These are phyloP conservation scores for Hyparrhenia diplandra DNA, from an alignment of 176 grass and related monocot genomes.

Conservation along the genomic window DNA sequence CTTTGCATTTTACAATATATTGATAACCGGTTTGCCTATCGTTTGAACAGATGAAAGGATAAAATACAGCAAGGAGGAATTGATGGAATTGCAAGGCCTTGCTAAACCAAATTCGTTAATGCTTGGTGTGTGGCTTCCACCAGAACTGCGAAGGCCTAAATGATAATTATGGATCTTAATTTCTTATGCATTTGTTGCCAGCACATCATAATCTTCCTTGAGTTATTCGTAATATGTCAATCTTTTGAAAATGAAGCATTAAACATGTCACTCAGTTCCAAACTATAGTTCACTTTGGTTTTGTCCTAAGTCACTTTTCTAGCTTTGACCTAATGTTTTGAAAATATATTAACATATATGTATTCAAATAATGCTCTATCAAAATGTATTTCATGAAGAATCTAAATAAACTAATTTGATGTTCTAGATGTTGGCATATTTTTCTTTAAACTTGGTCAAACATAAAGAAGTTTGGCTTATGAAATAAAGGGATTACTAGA, in stretches of 20 bases:
- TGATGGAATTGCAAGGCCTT: conserved; percentile 51
- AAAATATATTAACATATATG: too few species aligned
- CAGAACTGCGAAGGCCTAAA: conserved; percentile 29
- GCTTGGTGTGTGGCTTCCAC: conserved; percentile 31
- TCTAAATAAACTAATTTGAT: neutral
- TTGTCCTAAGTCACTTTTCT: neutral
- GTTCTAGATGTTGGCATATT: neutral
- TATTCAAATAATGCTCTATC: neutral
- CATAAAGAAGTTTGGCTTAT: neutral
- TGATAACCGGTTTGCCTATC: conserved; percentile 7
- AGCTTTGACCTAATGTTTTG: neutral
- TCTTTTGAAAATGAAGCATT: neutral
- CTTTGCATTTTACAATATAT: neutral
- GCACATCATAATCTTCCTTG: neutral
- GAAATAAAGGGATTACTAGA: neutral
- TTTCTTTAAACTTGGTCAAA: neutral
- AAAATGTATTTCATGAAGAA: neutral
- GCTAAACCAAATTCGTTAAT: conserved; percentile 12
- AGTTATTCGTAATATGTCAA: neutral
- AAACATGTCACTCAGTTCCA: neutral
- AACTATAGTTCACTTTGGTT: neutral
- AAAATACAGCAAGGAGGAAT: conserved; percentile 62
- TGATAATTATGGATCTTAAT: conserved; percentile 21
- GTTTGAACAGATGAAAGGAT: conserved; percentile 71
- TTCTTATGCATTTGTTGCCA: neutral